Percentiles rank a stretch among this genome's conserved stretches.
These are phyloP conservation scores for Ustilago bromivora DNA, from an alignment of 1,284 basidiomycete species.

Conservation along the genomic window DNA sequence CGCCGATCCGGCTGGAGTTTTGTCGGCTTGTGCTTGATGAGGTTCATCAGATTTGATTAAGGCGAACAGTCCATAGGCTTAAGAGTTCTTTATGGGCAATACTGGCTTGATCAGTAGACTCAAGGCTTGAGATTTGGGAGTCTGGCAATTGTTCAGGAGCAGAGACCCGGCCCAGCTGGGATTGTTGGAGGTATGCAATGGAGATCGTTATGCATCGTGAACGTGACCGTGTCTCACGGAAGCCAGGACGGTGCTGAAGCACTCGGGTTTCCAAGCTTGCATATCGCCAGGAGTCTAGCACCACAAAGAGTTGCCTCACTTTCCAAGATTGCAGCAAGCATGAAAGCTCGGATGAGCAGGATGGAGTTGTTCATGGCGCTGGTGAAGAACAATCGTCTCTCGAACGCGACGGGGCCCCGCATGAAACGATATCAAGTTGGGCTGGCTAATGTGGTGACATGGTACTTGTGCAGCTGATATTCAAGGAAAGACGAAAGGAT, in stretches of 20 bases:
- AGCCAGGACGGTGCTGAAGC: background rate
- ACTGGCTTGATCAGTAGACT: background rate
- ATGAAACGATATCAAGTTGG: too few relatives aligned
- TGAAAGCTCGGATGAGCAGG: background rate
- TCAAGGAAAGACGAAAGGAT: too few relatives aligned
- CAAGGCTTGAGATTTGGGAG: background rate
- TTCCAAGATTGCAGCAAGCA: background rate
- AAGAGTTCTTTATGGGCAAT: background rate
- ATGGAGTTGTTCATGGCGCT: background rate
- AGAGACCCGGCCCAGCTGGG: background rate
- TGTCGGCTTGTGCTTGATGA: slow-evolving; percentile 4
- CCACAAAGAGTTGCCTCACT: background rate
- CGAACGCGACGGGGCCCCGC: too few relatives aligned
- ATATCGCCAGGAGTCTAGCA: background rate
- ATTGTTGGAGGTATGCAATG: background rate
- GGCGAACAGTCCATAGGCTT: background rate
- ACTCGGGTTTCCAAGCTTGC: too few relatives aligned
- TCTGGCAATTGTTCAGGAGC: background rate
- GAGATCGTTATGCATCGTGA: slow-evolving; percentile 1
- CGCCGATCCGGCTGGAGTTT: background rate
- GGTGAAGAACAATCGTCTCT: background rate
- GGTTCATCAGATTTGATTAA: background rate
- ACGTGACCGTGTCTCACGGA: background rate
- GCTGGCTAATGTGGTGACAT: too few relatives aligned
- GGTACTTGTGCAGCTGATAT: too few relatives aligned